Conservation (phyloP, 1,284 basidiomycete genomes). For the Ceratobasidium sp. region DNA sequence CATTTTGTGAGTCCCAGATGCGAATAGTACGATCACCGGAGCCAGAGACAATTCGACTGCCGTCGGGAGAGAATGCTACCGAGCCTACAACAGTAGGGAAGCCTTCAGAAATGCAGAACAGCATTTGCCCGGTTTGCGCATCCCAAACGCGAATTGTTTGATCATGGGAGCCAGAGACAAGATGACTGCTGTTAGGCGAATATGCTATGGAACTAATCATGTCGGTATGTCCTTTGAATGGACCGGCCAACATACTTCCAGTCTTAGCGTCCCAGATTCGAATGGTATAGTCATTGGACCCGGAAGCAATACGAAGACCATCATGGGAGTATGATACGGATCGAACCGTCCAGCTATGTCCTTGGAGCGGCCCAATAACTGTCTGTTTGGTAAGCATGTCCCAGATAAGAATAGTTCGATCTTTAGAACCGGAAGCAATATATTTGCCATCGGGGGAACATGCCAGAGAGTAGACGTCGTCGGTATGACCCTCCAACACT, state of each 20-base stretch:
- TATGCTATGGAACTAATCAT: conserved; percentile 14
- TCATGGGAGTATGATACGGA: conserved; percentile 4
- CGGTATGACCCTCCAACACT: no score
- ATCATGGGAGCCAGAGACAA: conserved; percentile 31
- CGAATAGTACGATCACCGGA: no score
- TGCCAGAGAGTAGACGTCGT: no score
- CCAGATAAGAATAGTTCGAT: conserved; percentile 37
- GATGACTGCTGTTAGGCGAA: conserved; percentile 34
- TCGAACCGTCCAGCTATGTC: neutral
- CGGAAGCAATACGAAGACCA: conserved; percentile 31
- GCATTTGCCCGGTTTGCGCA: conserved; percentile 8
- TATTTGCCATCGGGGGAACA: no score
- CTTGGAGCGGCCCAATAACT: neutral
- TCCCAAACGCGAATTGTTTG: conserved; percentile 40
- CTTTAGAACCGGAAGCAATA: no score
- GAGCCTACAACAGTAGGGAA: no score
- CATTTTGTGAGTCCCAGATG: no score
- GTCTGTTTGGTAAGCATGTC: neutral
- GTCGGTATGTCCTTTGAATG: conserved; percentile 7
- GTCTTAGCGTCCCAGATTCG: conserved; percentile 43
- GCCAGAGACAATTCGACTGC: no score
- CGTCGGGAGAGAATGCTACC: no score
- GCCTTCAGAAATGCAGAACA: no score
- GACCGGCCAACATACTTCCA: neutral
- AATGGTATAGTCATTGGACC: conserved; percentile 39